phyloP scores from a whole-genome alignment of 305 asterid genomes.

The Stenogyne calaminthoides region DNA sequence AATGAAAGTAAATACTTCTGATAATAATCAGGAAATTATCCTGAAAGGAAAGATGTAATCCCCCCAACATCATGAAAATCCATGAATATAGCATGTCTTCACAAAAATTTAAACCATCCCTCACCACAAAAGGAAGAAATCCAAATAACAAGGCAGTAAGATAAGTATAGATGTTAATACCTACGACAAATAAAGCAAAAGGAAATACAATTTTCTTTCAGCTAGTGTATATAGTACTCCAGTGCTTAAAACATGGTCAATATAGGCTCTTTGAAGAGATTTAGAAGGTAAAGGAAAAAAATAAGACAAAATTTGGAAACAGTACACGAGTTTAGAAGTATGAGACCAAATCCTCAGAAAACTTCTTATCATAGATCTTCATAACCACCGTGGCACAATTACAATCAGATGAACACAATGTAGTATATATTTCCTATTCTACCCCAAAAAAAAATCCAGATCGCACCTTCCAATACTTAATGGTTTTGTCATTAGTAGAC shows the following conservation, averaged over 20 bases:
- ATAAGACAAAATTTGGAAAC: conserved; percentile 21
- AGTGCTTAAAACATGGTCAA: conserved; percentile 21
- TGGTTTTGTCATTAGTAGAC: conserved; percentile 98
- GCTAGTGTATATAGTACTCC: conserved; percentile 17
- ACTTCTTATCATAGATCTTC: neutral
- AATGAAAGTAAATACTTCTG: neutral
- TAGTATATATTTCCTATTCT: neutral
- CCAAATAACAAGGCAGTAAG: conserved; percentile 18
- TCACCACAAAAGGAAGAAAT: conserved; percentile 24
- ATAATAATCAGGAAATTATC: neutral
- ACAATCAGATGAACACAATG: conserved; percentile 17
- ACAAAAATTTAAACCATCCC: conserved; percentile 18
- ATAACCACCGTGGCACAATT: neutral
- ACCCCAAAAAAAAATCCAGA: neutral
- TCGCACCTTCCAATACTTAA: conserved; percentile 91
- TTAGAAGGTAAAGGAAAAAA: conserved; percentile 15
- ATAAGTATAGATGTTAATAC: neutral
- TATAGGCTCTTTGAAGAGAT: conserved; percentile 6
- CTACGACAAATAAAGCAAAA: conserved; percentile 3
- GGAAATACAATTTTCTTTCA: neutral
- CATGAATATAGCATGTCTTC: conserved; percentile 11
- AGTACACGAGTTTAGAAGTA: conserved; percentile 16
- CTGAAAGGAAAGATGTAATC: conserved; percentile 18
- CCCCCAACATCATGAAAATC: conserved; percentile 9
- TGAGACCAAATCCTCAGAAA: conserved; percentile 25